Evolutionary conservation across 2,329 filamentous ascomycete genomes (phyloP).

Genomic region (Paraphoma chrysanthemicola): DNA sequence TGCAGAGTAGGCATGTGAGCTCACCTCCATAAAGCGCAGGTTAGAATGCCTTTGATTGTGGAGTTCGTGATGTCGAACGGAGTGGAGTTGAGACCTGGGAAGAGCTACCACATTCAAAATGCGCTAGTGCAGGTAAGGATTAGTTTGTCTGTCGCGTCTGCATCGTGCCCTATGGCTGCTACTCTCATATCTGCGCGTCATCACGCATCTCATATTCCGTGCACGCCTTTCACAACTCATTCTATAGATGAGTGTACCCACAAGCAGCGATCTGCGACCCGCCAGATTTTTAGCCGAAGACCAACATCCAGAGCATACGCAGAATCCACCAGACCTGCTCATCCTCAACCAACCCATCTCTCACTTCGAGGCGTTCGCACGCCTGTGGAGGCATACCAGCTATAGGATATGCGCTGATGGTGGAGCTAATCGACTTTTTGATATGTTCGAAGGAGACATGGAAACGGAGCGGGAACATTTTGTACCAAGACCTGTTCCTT

Average conservation of each 20-base stretch:
- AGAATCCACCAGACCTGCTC: constrained; percentile 42
- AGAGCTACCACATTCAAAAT: too few relatives aligned
- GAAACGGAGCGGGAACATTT: constrained; percentile 31
- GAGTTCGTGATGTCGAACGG: too few relatives aligned
- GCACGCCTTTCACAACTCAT: background rate
- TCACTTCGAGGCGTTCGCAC: constrained; percentile 58
- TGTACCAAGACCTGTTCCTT: constrained; percentile 25
- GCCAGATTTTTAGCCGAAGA: constrained; percentile 35
- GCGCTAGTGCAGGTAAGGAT: too few relatives aligned
- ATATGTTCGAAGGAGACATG: constrained; percentile 51
- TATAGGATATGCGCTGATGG: constrained; percentile 86
- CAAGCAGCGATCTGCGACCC: constrained; percentile 25
- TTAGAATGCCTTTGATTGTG: too few relatives aligned
- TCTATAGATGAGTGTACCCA: constrained; percentile 19
- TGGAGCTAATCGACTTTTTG: constrained; percentile 79
- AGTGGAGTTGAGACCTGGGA: too few relatives aligned
- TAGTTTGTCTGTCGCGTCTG: background rate
- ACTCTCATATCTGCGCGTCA: constrained; percentile 1
- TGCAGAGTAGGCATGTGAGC: too few relatives aligned
- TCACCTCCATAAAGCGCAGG: too few relatives aligned
- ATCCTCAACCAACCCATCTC: constrained; percentile 55
- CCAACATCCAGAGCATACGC: constrained; percentile 20
- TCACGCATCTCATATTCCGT: background rate
- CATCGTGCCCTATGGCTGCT: constrained; percentile 7
- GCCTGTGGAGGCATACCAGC: constrained; percentile 60